Base-by-base conservation (phyloP, 2,329 filamentous ascomycete genomes). In the Aciculosporium take region DNA sequence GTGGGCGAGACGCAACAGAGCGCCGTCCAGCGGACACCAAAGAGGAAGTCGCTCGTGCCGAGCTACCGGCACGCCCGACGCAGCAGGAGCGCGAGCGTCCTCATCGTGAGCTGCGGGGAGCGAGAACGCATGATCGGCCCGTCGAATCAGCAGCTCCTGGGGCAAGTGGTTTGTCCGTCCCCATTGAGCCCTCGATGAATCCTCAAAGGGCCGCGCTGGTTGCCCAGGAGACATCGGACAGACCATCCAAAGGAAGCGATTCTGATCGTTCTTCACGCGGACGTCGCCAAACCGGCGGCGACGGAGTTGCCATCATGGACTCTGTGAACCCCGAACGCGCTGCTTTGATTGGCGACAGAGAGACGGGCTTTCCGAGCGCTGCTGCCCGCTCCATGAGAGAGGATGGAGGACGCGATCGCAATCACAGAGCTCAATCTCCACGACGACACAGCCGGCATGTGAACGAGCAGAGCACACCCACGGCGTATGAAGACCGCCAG, bases 191-290 rank as follows among this genome's bases (percentile, higher is more conserved):
- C 7, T 59, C 61, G 7, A 69, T 76, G 50, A 75, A 76, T 45
- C 71, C 73, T 1, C 70, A 74, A 39, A 65, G 73, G 43, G 69
- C 71, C 24, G 65, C 70, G 7, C 56, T 72, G 5, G 65, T 74
- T 39, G 61, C 61, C 1, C 50, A 63, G 45, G 59, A 64, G 21
- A 47, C 45, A 17, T 41, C 47, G 24, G 54, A 57, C 18, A 49
- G 53, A 23, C 27, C 48, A n/a, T 8, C 45, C 24, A 52, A 56
- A n/a, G 50, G 46, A 17, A 48, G 49, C 12, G 56, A 60, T 17
- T 42, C 51, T 15, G 61, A 63, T 27, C 53, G 55, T 9, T 35
- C 49, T 17, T 46, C 48, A 1, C 55, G 58, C 17, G 41, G 43
- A 18, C 60, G 58, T 38, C 49, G 55, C 40, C 47, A 50, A 12